A percentile compares a stretch with the other conserved stretches of the same genome.
Conservation (phyloP, 2,329 filamentous ascomycete genomes). For the Allantophomopsis cytisporea region DNA sequence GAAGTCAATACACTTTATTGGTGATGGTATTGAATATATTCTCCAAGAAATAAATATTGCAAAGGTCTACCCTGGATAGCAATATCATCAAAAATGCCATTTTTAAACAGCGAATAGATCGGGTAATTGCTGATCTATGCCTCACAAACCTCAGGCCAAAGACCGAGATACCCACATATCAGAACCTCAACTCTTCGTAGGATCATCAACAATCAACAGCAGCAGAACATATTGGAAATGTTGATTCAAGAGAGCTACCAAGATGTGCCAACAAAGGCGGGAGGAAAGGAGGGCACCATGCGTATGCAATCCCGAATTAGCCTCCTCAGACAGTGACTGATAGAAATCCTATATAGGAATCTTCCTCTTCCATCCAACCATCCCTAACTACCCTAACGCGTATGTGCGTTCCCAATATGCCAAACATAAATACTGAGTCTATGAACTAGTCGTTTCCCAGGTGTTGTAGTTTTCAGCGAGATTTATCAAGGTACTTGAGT, state of each 20-base stretch:
- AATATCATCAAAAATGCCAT: too few species aligned
- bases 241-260: slow-evolving; percentile 42
- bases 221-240: slow-evolving; percentile 24
- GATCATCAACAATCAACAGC: too few species aligned
- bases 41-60: too few species aligned
- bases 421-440: slow-evolving; percentile 3
- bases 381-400: slow-evolving; percentile 77
- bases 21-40: too few species aligned
- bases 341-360: slow-evolving; percentile 43
- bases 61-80: too few species aligned
- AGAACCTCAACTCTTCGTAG: too few species aligned
- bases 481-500: slow-evolving; percentile 75
- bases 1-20: too few species aligned
- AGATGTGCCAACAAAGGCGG: slow-evolving; percentile 44
- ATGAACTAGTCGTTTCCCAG: slow-evolving; percentile 53
- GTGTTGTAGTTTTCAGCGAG: slow-evolving; percentile 80
- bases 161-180: too few species aligned
- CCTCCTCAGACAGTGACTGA: not conserved
- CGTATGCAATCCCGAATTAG: slow-evolving; percentile 21
- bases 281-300: slow-evolving; percentile 37
- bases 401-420: slow-evolving; percentile 22
- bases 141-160: too few species aligned
- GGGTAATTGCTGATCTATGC: too few species aligned
- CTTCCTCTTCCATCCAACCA: slow-evolving; percentile 76
- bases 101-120: too few species aligned